phyloP scores from a whole-genome alignment of 495 filamentous ascomycete species.

The Aspergillus nanangensis region DNA sequence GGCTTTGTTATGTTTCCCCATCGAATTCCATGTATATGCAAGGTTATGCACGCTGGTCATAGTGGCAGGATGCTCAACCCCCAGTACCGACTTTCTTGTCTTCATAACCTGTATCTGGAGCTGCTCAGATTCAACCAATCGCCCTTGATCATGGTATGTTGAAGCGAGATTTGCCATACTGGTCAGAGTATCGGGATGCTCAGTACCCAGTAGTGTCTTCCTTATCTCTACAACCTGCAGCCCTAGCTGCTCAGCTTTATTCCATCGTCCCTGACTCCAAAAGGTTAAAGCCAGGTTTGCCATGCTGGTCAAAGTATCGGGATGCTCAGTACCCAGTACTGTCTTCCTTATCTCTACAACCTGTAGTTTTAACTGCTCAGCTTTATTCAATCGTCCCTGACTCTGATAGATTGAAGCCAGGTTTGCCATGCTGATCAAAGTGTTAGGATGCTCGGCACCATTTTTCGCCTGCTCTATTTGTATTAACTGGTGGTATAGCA shows the following conservation, averaged over 20 bases:
- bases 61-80: constrained; percentile 7
- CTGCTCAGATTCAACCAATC: constrained; percentile 28
- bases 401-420: constrained; percentile 19
- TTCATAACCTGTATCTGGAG: constrained; percentile 24
- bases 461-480: not conserved
- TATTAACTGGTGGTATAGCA: constrained; percentile 10
- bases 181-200: constrained; percentile 16
- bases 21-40: not conserved
- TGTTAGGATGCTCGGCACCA: constrained; percentile 9
- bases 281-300: constrained; percentile 18
- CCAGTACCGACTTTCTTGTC: too few species aligned
- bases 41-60: not conserved
- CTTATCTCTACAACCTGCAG: not conserved
- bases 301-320: constrained; percentile 23
- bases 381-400: constrained; percentile 31
- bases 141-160: constrained; percentile 24
- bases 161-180: constrained; percentile 25
- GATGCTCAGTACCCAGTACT: constrained; percentile 2
- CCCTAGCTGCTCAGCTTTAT: constrained; percentile 29
- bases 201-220: not conserved
- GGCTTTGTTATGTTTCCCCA: constrained; percentile 1
- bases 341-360: not conserved
- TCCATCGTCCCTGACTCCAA: constrained; percentile 27
- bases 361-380: constrained; percentile 21
- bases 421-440: constrained; percentile 23